Evolutionary conservation across 2,329 filamentous ascomycete genomes (phyloP).

Genomic region (Chaetomium sp.): DNA sequence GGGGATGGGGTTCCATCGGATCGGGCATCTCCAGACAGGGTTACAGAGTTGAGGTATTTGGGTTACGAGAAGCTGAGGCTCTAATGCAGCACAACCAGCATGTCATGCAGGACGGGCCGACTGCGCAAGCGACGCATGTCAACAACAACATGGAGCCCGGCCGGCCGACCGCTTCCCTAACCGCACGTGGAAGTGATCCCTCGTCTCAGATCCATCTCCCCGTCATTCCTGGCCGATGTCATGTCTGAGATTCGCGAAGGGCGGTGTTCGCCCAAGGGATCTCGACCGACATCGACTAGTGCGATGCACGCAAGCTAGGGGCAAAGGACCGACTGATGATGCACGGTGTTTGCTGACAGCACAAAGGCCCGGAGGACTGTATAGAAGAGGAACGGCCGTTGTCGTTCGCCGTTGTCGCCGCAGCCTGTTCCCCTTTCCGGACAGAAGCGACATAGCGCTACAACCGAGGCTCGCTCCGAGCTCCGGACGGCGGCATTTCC

Average conservation of each 20-base stretch:
- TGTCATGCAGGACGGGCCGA: constrained; percentile 14
- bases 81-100: neutral
- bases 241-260: constrained; percentile 11
- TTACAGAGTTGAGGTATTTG: neutral
- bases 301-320: constrained; percentile 1
- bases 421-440: neutral
- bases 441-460: neutral
- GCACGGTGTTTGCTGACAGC: constrained; percentile 19
- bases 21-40: neutral
- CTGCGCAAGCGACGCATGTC: neutral
- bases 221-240: constrained; percentile 11
- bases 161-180: neutral
- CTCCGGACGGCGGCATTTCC: constrained; percentile 9
- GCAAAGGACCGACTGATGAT: constrained; percentile 33
- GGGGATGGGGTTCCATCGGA: too few species aligned
- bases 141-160: neutral
- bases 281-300: neutral
- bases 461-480: neutral
- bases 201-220: constrained; percentile 17
- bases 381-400: constrained; percentile 19
- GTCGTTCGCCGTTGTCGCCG: neutral
- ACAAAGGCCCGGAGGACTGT: constrained; percentile 21
- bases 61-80: neutral
- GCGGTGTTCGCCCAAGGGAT: neutral
- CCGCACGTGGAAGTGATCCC: constrained; percentile 13